Evolutionary conservation across 2,329 filamentous ascomycete genomes (phyloP).

Genomic region (Stemphylium vesicarium): DNA sequence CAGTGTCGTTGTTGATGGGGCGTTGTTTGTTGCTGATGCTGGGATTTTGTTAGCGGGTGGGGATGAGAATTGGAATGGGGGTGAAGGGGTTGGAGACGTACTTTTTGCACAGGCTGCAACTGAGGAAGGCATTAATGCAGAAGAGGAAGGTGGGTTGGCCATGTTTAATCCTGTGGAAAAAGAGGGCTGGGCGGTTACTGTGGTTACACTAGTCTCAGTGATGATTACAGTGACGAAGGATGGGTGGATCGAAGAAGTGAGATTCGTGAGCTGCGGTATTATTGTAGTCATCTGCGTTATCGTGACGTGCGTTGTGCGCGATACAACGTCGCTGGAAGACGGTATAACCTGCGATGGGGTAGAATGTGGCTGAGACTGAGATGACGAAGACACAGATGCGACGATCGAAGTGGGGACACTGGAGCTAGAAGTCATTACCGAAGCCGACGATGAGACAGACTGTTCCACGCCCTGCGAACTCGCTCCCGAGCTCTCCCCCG

Average conservation of each 20-base stretch:
- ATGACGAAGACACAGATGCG: background rate
- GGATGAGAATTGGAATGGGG: too few relatives aligned
- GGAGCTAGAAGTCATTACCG: background rate
- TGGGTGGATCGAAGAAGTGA: background rate
- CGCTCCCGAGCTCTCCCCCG: background rate
- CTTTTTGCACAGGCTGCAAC: background rate
- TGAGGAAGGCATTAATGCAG: background rate
- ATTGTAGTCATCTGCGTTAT: background rate
- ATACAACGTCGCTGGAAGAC: background rate
- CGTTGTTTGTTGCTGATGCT: background rate
- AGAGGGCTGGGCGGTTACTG: background rate
- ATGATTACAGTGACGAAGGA: background rate
- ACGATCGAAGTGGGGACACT: background rate
- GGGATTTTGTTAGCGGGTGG: too few relatives aligned
- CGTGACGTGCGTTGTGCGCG: constrained; percentile 10
- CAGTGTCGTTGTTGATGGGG: background rate
- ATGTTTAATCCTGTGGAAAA: background rate
- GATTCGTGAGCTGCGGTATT: constrained; percentile 2
- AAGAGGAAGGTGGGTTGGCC: background rate
- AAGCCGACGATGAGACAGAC: background rate
- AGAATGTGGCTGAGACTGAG: background rate
- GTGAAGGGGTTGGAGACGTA: too few relatives aligned
- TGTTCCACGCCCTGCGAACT: background rate
- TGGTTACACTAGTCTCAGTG: background rate
- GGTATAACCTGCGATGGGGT: background rate